Percentiles rank a stretch among this genome's conserved stretches.
phyloP scores from a whole-genome alignment of 2,329 filamentous ascomycete genomes.

The Aureobasidium sp. region DNA sequence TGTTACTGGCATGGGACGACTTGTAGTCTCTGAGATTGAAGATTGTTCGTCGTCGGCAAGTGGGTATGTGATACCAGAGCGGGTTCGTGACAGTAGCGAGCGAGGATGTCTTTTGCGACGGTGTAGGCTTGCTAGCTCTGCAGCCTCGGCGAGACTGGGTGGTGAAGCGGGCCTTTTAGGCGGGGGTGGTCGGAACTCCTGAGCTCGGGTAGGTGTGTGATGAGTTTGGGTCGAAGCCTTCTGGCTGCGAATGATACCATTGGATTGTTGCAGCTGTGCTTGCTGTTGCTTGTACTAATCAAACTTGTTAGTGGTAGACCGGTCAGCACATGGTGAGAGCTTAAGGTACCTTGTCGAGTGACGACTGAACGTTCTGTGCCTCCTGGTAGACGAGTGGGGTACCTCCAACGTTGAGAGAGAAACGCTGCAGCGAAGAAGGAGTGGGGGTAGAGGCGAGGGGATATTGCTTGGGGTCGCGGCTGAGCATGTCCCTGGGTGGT shows the following conservation, averaged over 20 bases:
- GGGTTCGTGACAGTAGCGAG: constrained; percentile 22
- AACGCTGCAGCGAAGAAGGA: constrained; percentile 66
- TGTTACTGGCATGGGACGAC: constrained; percentile 22
- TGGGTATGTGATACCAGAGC: constrained; percentile 12
- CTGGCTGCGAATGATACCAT: constrained; percentile 3
- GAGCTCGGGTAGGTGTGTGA: neutral
- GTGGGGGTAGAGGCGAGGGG: constrained; percentile 78
- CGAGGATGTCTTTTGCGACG: constrained; percentile 44
- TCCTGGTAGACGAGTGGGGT: constrained; percentile 55
- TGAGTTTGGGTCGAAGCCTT: neutral
- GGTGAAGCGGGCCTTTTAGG: constrained; percentile 10
- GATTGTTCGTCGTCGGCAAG: neutral
- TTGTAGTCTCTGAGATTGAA: neutral
- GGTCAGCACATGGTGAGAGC: neutral
- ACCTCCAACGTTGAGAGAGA: constrained; percentile 64
- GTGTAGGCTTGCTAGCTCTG: constrained; percentile 40
- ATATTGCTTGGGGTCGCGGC: constrained; percentile 81
- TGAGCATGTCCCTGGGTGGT: constrained; percentile 59
- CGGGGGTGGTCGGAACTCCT: neutral
- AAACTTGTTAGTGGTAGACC: neutral
- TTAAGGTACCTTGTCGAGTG: constrained; percentile 44
- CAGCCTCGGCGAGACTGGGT: constrained; percentile 47
- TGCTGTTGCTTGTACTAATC: constrained; percentile 14
- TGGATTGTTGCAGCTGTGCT: constrained; percentile 9
- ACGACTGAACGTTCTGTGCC: constrained; percentile 47